phyloP scores from a whole-genome alignment of 805 yeast genomes.

The Myxozyma sirexii region DNA sequence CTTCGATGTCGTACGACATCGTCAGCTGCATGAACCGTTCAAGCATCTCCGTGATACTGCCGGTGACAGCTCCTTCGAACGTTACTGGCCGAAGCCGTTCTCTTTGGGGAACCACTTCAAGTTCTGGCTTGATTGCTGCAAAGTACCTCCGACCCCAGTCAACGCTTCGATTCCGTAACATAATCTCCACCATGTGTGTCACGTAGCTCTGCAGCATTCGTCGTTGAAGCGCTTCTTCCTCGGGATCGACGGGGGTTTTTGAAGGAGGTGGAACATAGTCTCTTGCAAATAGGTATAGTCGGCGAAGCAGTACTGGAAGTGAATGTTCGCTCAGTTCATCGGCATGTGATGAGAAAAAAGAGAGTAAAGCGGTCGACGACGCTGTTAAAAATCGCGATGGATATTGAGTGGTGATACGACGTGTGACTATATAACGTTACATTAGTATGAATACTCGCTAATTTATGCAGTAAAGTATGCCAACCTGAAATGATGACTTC shows the following conservation, averaged over 20 bases:
- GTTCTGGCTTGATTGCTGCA: constrained; percentile 40
- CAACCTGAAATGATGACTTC: constrained; percentile 58
- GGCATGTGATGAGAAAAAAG: constrained; percentile 52
- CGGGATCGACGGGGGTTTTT: constrained; percentile 47
- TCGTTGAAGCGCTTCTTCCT: constrained; percentile 55
- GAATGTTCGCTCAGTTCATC: constrained; percentile 42
- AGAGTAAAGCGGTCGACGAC: constrained; percentile 61
- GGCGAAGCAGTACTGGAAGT: constrained; percentile 54
- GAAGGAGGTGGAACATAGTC: constrained; percentile 55
- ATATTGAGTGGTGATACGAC: constrained; percentile 64
- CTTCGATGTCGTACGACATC: constrained; percentile 66
- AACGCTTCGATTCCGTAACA: constrained; percentile 41
- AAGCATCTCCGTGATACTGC: constrained; percentile 43
- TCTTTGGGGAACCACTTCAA: constrained; percentile 37
- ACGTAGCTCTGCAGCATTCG: constrained; percentile 64
- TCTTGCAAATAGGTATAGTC: constrained; percentile 60
- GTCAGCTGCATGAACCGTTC: constrained; percentile 54
- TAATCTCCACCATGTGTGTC: constrained; percentile 53
- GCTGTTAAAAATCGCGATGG: constrained; percentile 81
- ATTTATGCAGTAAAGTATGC: neutral
- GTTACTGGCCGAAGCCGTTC: constrained; percentile 39
- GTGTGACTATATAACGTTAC: constrained; percentile 36
- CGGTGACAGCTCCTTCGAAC: constrained; percentile 27
- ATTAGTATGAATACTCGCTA: neutral
- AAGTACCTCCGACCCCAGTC: constrained; percentile 42